phyloP scores from a whole-genome alignment of 371 early-diverging fungal genomes.

The Haplosporangium sp. region DNA sequence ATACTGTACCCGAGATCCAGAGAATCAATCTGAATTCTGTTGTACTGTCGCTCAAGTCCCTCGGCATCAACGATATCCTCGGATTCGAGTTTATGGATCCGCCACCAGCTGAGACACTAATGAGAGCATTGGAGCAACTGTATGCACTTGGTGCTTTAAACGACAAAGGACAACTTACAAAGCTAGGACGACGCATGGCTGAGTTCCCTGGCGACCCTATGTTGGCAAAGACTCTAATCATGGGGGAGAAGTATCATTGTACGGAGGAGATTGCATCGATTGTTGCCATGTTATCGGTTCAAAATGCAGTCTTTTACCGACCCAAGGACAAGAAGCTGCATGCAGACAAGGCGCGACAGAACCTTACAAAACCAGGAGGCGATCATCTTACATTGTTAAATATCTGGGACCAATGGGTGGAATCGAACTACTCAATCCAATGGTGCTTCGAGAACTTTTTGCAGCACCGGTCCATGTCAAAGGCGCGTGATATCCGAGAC shows the following conservation, averaged over 20 bases:
- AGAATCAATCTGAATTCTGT: constrained; percentile 93
- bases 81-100: constrained; percentile 99
- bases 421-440: constrained; percentile 90
- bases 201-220: constrained; percentile 98
- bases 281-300: constrained; percentile 93
- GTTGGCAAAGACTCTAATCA: constrained; percentile 93
- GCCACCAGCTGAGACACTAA: constrained; percentile 94
- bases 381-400: constrained; percentile 93
- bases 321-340: constrained; percentile 94
- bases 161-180: constrained; percentile 92
- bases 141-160: constrained; percentile 97
- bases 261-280: constrained; percentile 92
- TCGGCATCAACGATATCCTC: constrained; percentile 95
- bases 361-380: constrained; percentile 86
- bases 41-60: constrained; percentile 91
- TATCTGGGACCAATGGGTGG: constrained; percentile 97
- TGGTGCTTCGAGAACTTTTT: constrained; percentile 98
- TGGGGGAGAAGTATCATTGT: constrained; percentile 92
- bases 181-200: constrained; percentile 97
- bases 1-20: constrained; percentile 97
- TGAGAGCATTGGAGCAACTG: constrained; percentile 92
- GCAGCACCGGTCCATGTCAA: constrained; percentile 90
- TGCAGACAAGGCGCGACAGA: constrained; percentile 94
- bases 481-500: constrained; percentile 94
- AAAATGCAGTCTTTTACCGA: constrained; percentile 90